Evolutionary conservation across 495 filamentous ascomycete genomes (phyloP).

Genomic region (Aspergillus bertholletiae): DNA sequence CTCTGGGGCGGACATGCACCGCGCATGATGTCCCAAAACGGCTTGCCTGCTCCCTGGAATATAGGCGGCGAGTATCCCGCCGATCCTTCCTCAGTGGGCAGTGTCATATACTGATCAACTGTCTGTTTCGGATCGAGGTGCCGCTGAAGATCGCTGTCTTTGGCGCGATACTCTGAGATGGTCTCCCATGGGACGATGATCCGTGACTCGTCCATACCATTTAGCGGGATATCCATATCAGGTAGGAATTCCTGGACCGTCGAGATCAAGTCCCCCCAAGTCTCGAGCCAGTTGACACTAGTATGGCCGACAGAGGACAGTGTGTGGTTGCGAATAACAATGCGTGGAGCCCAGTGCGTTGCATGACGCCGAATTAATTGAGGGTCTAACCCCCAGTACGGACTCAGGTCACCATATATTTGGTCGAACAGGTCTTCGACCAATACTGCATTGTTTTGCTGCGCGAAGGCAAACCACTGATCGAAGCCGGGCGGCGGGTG

Average conservation of each 20-base stretch:
- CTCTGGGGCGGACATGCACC: conserved; percentile 53
- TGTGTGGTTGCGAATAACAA: conserved; percentile 10
- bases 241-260: conserved; percentile 56
- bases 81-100: conserved; percentile 10
- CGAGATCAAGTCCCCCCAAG: conserved; percentile 47
- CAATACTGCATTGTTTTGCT: conserved; percentile 40
- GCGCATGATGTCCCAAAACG: conserved; percentile 54
- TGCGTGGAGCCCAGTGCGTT: conserved; percentile 3
- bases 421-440: conserved; percentile 60
- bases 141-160: conserved; percentile 32
- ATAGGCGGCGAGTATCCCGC: not conserved
- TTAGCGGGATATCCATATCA: conserved; percentile 66
- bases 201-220: conserved; percentile 65
- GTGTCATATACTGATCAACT: conserved; percentile 28
- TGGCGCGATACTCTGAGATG: conserved; percentile 49
- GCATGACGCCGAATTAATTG: conserved; percentile 35
- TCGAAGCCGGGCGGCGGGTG: conserved; percentile 63
- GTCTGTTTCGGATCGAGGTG: conserved; percentile 5
- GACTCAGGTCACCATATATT: conserved; percentile 56
- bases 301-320: not conserved
- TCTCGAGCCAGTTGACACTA: conserved; percentile 2
- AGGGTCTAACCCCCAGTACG: conserved; percentile 56
- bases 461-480: conserved; percentile 63
- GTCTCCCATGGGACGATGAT: conserved; percentile 66
- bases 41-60: not conserved